Conservation (phyloP, 495 filamentous ascomycete species). For the Acidomyces sp. region DNA sequence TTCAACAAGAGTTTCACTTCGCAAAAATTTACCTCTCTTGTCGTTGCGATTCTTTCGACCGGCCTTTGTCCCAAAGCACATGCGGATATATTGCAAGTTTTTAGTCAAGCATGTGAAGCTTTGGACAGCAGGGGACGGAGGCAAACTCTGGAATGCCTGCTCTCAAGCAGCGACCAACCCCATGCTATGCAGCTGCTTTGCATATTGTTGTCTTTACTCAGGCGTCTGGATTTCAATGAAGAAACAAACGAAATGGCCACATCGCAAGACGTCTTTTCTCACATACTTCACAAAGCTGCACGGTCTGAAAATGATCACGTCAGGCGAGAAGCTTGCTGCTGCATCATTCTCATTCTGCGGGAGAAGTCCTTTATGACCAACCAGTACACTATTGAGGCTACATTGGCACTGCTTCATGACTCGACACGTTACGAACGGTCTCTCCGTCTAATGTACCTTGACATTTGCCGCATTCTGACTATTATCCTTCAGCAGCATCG, state of each 20-base stretch:
- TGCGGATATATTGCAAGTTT: too few species aligned
- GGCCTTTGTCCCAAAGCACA: too few species aligned
- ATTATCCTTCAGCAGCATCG: conserved; percentile 47
- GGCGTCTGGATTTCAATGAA: not conserved
- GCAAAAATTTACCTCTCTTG: too few species aligned
- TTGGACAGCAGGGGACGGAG: too few species aligned
- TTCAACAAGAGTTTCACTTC: too few species aligned
- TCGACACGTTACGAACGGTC: not conserved
- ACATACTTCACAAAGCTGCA: not conserved
- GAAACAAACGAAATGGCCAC: not conserved
- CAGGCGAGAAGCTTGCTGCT: conserved; percentile 1
- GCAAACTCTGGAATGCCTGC: too few species aligned
- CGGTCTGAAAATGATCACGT: not conserved
- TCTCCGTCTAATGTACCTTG: conserved; percentile 32
- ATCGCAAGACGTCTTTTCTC: not conserved
- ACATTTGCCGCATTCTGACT: conserved; percentile 46
- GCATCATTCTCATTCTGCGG: conserved; percentile 12
- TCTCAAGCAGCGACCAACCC: too few species aligned
- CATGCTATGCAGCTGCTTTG: too few species aligned
- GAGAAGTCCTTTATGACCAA: conserved; percentile 15
- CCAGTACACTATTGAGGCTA: conserved; percentile 16
- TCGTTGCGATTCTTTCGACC: too few species aligned
- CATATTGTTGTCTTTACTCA: too few species aligned
- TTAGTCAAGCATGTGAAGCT: too few species aligned
- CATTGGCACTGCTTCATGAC: not conserved